A percentile compares a stretch with the other conserved stretches of the same genome.
Evolutionary conservation across 2,329 filamentous ascomycete genomes (phyloP).

Genomic region (Trichocomaceae sp.): DNA sequence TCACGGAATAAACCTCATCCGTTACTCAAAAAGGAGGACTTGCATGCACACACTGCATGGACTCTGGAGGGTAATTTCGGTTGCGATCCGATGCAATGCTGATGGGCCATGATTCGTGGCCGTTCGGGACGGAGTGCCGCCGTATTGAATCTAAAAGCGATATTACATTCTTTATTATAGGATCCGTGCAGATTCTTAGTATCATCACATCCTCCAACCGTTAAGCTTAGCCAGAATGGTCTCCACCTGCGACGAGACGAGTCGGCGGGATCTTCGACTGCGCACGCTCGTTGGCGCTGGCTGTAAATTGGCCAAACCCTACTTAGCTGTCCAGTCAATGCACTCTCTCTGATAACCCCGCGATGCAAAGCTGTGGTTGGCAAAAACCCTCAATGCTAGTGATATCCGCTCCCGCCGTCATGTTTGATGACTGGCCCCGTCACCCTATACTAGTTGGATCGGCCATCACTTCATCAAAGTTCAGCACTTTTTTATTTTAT

Average conservation of each 20-base stretch:
- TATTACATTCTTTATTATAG: too few relatives aligned
- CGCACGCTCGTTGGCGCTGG: slow-evolving; percentile 14
- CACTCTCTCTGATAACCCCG: slow-evolving; percentile 10
- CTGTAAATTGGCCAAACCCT: slow-evolving; percentile 9
- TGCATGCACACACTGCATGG: neutral
- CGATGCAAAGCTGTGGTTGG: slow-evolving; percentile 6
- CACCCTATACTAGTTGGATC: slow-evolving; percentile 20
- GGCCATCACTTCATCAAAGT: slow-evolving; percentile 19
- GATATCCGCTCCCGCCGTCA: slow-evolving; percentile 2
- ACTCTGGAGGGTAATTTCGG: slow-evolving; percentile 2
- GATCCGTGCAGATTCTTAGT: neutral
- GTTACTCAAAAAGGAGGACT: neutral
- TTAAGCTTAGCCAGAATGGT: neutral
- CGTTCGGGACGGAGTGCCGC: neutral
- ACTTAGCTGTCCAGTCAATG: slow-evolving; percentile 11
- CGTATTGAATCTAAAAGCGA: neutral
- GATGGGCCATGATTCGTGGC: neutral
- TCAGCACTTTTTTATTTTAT: slow-evolving; percentile 17
- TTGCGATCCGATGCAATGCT: slow-evolving; percentile 12
- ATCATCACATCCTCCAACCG: neutral
- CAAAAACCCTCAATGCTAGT: neutral
- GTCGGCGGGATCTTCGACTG: slow-evolving; percentile 7
- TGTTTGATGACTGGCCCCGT: slow-evolving; percentile 5
- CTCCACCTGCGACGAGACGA: slow-evolving; percentile 1
- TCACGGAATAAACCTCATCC: neutral